Percentiles rank a stretch among this genome's conserved stretches.
phyloP scores from a whole-genome alignment of 805 yeast genomes.

The Saccharomycopsis sp. region DNA sequence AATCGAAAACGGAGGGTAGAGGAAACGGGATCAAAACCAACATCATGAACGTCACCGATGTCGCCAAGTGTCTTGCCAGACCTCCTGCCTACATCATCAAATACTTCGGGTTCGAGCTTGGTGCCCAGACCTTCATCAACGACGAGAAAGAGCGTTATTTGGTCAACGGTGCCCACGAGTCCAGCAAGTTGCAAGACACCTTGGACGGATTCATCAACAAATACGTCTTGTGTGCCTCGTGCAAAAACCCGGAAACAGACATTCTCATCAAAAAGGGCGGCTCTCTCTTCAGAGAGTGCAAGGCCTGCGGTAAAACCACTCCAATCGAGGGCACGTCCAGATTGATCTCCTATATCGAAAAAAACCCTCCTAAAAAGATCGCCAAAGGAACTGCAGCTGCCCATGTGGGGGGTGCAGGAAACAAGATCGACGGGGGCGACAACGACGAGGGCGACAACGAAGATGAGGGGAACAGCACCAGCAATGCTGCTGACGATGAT shows the following conservation, averaged over 20 bases:
- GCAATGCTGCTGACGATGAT: constrained; percentile 34
- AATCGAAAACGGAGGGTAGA: constrained; percentile 95
- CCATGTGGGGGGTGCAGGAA: constrained; percentile 31
- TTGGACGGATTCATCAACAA: constrained; percentile 90
- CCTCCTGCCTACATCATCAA: constrained; percentile 90
- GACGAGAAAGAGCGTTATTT: constrained; percentile 79
- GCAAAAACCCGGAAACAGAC: constrained; percentile 98
- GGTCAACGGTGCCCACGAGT: constrained; percentile 93
- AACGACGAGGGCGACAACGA: constrained; percentile 1
- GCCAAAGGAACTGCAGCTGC: constrained; percentile 56
- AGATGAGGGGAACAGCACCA: constrained; percentile 19
- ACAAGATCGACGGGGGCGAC: constrained; percentile 3
- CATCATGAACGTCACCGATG: constrained; percentile 82
- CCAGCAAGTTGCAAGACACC: constrained; percentile 83
- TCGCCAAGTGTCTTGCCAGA: constrained; percentile 89
- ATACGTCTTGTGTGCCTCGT: constrained; percentile 88
- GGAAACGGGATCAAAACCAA: constrained; percentile 99
- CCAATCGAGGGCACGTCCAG: constrained; percentile 38
- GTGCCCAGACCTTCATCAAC: constrained; percentile 86
- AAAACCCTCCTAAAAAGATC: constrained; percentile 42
- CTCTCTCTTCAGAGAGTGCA: constrained; percentile 82
- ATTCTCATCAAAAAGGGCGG: constrained; percentile 72
- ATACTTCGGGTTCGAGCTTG: constrained; percentile 93
- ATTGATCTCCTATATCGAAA: constrained; percentile 40
- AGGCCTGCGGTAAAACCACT: constrained; percentile 83